A percentile compares a stretch with the other conserved stretches of the same genome.
Evolutionary conservation across 257 asterid species (phyloP).

Genomic region (Gentiana macrophylla): DNA sequence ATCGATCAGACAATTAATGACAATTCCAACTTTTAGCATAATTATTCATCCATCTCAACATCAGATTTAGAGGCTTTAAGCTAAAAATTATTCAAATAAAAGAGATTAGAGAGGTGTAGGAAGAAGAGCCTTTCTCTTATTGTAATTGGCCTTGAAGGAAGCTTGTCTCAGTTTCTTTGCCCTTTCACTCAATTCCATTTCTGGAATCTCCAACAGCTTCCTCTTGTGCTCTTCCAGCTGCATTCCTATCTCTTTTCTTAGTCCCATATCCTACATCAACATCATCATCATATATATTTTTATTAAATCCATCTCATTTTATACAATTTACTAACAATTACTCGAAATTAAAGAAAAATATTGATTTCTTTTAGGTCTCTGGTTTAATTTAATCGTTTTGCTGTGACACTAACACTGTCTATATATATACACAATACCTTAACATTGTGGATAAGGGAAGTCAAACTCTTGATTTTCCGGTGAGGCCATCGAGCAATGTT

Average conservation of each 20-base stretch:
- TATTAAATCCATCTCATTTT: background rate
- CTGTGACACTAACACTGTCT: no score
- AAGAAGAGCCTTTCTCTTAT: conserved; percentile 54
- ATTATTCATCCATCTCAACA: no score
- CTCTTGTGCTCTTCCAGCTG: conserved; percentile 69
- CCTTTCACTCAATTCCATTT: conserved; percentile 68
- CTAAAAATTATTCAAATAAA: no score
- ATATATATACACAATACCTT: conserved; percentile 30
- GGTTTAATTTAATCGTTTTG: no score
- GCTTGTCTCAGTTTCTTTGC: conserved; percentile 80
- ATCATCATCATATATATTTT: no score
- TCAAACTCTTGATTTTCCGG: conserved; percentile 79
- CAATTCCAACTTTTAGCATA: no score
- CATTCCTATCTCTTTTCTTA: conserved; percentile 53
- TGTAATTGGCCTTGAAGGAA: conserved; percentile 89
- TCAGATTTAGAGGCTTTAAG: no score
- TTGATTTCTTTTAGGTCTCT: no score
- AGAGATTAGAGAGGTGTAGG: no score
- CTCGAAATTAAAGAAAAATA: background rate
- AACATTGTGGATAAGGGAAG: conserved; percentile 59
- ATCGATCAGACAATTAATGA: no score
- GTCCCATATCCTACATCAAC: conserved; percentile 53
- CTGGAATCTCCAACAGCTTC: conserved; percentile 51
- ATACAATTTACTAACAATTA: background rate
- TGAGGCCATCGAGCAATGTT: conserved; percentile 82